These are phyloP conservation scores for Ganoderma multipileum DNA, from an alignment of 1,284 basidiomycete species.

Conservation along the genomic window DNA sequence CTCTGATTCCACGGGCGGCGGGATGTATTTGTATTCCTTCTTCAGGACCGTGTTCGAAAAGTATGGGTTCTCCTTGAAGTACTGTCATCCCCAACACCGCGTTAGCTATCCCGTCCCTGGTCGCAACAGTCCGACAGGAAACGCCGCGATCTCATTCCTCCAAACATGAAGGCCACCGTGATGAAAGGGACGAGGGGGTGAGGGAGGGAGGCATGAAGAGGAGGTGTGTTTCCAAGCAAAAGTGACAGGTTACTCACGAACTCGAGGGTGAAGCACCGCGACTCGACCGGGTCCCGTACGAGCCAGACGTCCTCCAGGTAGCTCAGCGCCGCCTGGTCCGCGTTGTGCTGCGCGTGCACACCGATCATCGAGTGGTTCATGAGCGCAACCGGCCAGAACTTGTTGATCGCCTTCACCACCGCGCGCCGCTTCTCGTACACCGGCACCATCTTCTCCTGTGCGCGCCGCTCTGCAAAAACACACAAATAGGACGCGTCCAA, in stretches of 20 bases:
- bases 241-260: constrained; percentile 61
- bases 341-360: constrained; percentile 68
- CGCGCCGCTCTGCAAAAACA: constrained; percentile 62
- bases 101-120: constrained; percentile 10
- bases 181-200: not conserved
- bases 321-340: constrained; percentile 76
- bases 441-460: constrained; percentile 60
- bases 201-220: too few relatives aligned
- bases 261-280: constrained; percentile 78
- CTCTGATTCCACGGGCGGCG: constrained; percentile 56
- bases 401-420: constrained; percentile 67
- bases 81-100: constrained; percentile 45
- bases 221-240: constrained; percentile 3
- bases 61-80: constrained; percentile 86
- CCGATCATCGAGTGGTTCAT: constrained; percentile 70
- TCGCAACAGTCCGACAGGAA: not conserved
- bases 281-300: constrained; percentile 66
- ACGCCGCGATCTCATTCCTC: not conserved
- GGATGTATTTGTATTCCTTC: constrained; percentile 79
- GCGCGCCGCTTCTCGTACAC: constrained; percentile 74
- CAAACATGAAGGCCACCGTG: not conserved
- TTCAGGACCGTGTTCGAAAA: constrained; percentile 77
- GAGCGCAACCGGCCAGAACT: constrained; percentile 83
- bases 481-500: not conserved
- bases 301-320: constrained; percentile 86